Evolutionary conservation across 176 grass and related monocot genomes (phyloP).

Genomic region (Paspalum notatum): DNA sequence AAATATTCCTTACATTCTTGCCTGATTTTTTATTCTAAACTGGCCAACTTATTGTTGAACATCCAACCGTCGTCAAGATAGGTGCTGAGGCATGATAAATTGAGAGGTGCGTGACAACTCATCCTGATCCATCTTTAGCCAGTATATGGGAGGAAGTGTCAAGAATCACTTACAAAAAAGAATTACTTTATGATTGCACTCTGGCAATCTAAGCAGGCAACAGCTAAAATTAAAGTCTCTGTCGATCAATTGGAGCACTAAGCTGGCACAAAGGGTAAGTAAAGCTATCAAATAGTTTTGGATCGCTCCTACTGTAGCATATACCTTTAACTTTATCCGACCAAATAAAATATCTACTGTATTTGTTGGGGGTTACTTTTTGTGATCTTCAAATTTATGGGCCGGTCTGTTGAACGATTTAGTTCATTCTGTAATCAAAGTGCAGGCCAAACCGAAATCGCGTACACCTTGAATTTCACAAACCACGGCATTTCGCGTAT

Average conservation of each 20-base stretch:
- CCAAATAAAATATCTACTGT: not conserved
- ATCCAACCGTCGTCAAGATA: constrained; percentile 11
- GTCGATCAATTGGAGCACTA: not conserved
- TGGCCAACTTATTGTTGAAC: not conserved
- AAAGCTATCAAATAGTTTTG: not conserved
- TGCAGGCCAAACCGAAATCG: not conserved
- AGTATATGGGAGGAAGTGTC: not conserved
- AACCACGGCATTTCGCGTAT: not conserved
- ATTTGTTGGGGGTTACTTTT: not conserved
- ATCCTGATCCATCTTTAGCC: constrained; percentile 24
- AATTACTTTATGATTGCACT: not conserved
- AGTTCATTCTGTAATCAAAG: not conserved
- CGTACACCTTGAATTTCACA: not conserved
- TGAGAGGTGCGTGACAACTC: constrained; percentile 12
- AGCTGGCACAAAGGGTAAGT: not conserved
- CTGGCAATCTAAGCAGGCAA: too few species aligned
- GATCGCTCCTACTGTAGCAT: not conserved
- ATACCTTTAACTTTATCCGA: not conserved
- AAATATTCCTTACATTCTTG: not conserved
- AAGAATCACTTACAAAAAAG: not conserved
- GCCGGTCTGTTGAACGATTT: not conserved
- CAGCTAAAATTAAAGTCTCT: not conserved
- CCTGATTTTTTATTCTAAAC: constrained; percentile 9
- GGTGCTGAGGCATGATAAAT: constrained; percentile 6
- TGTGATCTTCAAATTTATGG: not conserved